These are phyloP conservation scores for Bipolaris gigantea DNA, from an alignment of 2,329 filamentous ascomycete genomes.

Conservation along the genomic window DNA sequence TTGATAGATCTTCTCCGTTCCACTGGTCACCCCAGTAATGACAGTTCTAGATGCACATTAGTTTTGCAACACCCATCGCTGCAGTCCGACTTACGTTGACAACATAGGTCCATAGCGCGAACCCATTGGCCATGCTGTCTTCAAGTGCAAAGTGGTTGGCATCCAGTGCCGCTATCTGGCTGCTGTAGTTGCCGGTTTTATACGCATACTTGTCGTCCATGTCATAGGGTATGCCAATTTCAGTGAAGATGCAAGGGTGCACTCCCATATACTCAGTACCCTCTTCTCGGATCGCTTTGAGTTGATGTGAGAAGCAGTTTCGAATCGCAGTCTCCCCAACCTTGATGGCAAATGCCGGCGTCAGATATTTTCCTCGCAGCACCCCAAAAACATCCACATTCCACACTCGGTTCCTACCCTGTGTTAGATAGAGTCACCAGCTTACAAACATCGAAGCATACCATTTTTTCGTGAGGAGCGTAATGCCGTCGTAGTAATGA, in stretches of 20 bases:
- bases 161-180: slow-evolving; percentile 89
- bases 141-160: slow-evolving; percentile 95
- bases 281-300: slow-evolving; percentile 80
- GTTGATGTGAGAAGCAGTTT: slow-evolving; percentile 88
- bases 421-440: slow-evolving; percentile 14
- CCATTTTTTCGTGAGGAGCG: slow-evolving; percentile 97
- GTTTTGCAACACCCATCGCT: not conserved
- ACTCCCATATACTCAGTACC: slow-evolving; percentile 85
- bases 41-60: slow-evolving; percentile 63
- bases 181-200: slow-evolving; percentile 91
- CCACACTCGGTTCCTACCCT: slow-evolving; percentile 77
- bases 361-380: slow-evolving; percentile 82
- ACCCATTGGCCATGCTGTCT: slow-evolving; percentile 79
- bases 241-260: slow-evolving; percentile 86
- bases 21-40: slow-evolving; percentile 90
- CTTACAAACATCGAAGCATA: slow-evolving; percentile 15
- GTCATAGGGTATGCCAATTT: slow-evolving; percentile 97
- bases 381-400: slow-evolving; percentile 96
- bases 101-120: slow-evolving; percentile 87
- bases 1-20: slow-evolving; percentile 97
- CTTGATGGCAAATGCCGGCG: slow-evolving; percentile 88
- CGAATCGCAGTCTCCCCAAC: slow-evolving; percentile 91
- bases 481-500: slow-evolving; percentile 96
- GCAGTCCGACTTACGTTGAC: slow-evolving; percentile 56
- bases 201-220: slow-evolving; percentile 98